Evolutionary conservation across 2,329 filamentous ascomycete genomes (phyloP).

Genomic region (Calonectria pseudoreteaudii): DNA sequence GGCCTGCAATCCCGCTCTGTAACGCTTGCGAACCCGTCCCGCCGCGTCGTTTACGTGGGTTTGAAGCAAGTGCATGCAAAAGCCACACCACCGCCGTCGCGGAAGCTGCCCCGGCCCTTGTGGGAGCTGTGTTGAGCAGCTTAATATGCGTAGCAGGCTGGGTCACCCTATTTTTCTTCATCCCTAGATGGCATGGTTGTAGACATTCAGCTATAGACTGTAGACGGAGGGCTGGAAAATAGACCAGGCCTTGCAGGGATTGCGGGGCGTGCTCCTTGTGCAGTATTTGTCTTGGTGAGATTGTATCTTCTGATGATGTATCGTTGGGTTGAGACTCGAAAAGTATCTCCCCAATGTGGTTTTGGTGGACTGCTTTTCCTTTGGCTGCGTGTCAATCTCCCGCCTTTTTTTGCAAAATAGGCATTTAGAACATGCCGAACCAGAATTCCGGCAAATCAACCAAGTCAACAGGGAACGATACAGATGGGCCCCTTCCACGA

Average conservation of each 20-base stretch:
- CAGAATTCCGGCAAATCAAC: too few species aligned
- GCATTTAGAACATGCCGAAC: too few species aligned
- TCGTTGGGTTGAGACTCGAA: too few species aligned
- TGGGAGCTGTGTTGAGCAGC: constrained; percentile 70
- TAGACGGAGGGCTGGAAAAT: constrained; percentile 33
- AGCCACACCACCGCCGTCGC: constrained; percentile 36
- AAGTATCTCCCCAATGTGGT: not conserved
- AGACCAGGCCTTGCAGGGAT: constrained; percentile 33
- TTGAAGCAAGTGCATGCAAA: constrained; percentile 63
- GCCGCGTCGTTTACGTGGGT: constrained; percentile 86
- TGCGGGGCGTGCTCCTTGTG: constrained; percentile 29
- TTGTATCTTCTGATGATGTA: not conserved
- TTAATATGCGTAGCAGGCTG: not conserved
- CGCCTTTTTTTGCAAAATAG: too few species aligned
- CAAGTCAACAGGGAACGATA: not conserved
- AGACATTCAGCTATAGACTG: constrained; percentile 33
- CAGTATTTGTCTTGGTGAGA: constrained; percentile 6
- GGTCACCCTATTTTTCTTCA: not conserved
- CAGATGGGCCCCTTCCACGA: not conserved
- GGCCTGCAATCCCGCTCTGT: constrained; percentile 87
- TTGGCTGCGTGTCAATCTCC: too few species aligned
- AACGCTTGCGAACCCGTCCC: constrained; percentile 75
- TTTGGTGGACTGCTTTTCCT: too few species aligned
- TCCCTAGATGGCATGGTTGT: constrained; percentile 20
- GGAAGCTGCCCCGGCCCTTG: constrained; percentile 68